Evolutionary conservation across 345 rosid genomes (phyloP), one percentile per base, ranked within the genome.

Genomic region (Rhizophora apiculata): DNA sequence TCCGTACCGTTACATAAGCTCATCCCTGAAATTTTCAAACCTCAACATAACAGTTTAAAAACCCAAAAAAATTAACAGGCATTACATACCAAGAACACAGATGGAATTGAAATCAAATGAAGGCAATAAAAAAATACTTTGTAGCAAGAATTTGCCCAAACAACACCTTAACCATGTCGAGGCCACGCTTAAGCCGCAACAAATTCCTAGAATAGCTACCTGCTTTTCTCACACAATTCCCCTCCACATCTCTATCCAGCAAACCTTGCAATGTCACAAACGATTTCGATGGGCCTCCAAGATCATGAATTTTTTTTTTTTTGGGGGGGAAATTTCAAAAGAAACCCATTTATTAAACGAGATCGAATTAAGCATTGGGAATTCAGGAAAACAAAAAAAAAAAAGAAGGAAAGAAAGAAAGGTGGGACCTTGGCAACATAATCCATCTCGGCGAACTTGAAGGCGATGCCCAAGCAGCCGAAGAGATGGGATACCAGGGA

Each of bases 381-480:
- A 60, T 8, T 24, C 16, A 72, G 34, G 32, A 32, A 0, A 34
- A 15, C 27, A 29, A 21, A 60, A n/a, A 6, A 13, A 9, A 5
- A 1, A 46, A 32, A 55, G 10, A 13, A 0, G 2, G 1, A 29
- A 21, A 30, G 52, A 52, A 53, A 51, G 22, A 32, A 26, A 2
- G 21, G 60, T 20, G 2, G 46, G 53, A 93, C 98, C 93, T 95
- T 92, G 71, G 96, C 89, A n/a, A 91, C 96, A 51, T 89, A 95
- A 71, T 95, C 97, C 93, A 85, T 83, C 75, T 95, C 96, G 0
- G 96, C 99, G 70, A 95, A 95, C 83, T 91, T 95, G 82, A 94
- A 94, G 64, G 98, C 98, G 66, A 95, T 84, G 34, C 99, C 97
- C 24, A 95, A 76, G 78, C 96, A 89, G 30, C 92, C 92, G 63